Conservation (phyloP, 805 yeast species). For the Myxozyma lipomycoides region DNA sequence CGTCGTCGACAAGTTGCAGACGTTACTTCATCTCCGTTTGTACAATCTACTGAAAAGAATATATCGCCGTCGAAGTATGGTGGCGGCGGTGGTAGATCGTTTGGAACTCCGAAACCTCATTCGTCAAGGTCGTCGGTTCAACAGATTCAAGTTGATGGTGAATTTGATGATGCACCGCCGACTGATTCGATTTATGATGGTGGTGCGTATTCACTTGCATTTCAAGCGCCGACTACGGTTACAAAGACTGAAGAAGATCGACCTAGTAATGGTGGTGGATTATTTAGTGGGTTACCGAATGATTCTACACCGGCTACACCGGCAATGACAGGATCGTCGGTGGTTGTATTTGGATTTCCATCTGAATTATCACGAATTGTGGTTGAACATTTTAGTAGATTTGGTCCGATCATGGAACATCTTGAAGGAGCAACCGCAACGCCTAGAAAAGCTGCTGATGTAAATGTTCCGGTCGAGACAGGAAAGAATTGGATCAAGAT, state of each 20-base stretch:
- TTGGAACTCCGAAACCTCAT: conserved; percentile 30
- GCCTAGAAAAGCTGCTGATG: conserved; percentile 9
- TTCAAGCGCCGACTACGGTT: conserved; percentile 17
- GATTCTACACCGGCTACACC: conserved; percentile 31
- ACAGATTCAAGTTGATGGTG: not conserved
- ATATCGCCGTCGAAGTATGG: conserved; percentile 22
- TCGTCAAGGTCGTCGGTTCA: conserved; percentile 3
- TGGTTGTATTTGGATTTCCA: conserved; percentile 85
- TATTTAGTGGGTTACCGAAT: conserved; percentile 30
- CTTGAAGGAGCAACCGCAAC: conserved; percentile 4
- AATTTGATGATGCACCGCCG: conserved; percentile 22
- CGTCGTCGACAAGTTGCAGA: too few relatives aligned
- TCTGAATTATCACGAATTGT: conserved; percentile 65
- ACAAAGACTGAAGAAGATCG: not conserved
- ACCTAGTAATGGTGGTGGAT: not conserved
- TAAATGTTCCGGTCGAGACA: conserved; percentile 59
- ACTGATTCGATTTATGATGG: conserved; percentile 26
- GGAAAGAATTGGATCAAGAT: conserved; percentile 91
- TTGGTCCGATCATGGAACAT: conserved; percentile 76
- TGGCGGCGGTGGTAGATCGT: conserved; percentile 32
- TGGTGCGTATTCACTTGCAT: conserved; percentile 25
- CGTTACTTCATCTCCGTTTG: conserved; percentile 2
- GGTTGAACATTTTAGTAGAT: conserved; percentile 68
- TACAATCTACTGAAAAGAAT: not conserved
- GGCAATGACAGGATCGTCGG: conserved; percentile 33